Evolutionary conservation across 148 eudicot genomes (phyloP), one percentile per base, ranked within the genome.

Genomic region (Heliamphora exappendiculata): DNA sequence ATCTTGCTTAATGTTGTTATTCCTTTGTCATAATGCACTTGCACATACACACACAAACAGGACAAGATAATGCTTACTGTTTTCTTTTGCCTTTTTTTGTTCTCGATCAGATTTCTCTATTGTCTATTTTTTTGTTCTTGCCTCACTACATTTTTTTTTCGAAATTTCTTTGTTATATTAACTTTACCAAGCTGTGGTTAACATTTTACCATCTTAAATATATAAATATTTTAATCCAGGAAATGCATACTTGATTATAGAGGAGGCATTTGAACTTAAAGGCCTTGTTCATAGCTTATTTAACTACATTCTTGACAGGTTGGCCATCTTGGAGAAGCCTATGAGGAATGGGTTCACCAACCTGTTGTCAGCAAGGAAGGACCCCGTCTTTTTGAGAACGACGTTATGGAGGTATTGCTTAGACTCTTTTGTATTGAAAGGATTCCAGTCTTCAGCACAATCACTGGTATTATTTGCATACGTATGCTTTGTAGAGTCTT

Each of bases 291-390:
- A 16, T 5, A 62, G 66, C 66, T 62, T 31, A 31, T 31, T 62
- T 31, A 62, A 31, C 39, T 5, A 19, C 4, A 67, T 5, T n/a
- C 75, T 33, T 11, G 53, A 73, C 77, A 95, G 98, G 98, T 95
- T 83, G 98, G 98, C 70, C 91, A 95, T 82, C 98, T 95, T 84
- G 98, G 91, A 79, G 94, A 95, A 75, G 82, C 75, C 78, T 95
- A 95, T 70, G 85, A 95, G 76, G 98, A 89, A 79, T 95, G 98
- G 98, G 89, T 95, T 74, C 96, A 92, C 84, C 91, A 88, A 73
- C 96, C 98, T 54, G 91, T 95, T 75, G 90, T 92, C 31, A 79
- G 89, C 88, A 91, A 92, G 85, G 96, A 91, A 86, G 91, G 96
- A 50, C 97, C 98, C 76, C 94, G 98, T 33, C 88, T 95, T 71